A percentile compares a stretch with the other conserved stretches of the same genome.
Evolutionary conservation across 2,329 filamentous ascomycete species (phyloP).

Genomic region (Westerdykella ornata): DNA sequence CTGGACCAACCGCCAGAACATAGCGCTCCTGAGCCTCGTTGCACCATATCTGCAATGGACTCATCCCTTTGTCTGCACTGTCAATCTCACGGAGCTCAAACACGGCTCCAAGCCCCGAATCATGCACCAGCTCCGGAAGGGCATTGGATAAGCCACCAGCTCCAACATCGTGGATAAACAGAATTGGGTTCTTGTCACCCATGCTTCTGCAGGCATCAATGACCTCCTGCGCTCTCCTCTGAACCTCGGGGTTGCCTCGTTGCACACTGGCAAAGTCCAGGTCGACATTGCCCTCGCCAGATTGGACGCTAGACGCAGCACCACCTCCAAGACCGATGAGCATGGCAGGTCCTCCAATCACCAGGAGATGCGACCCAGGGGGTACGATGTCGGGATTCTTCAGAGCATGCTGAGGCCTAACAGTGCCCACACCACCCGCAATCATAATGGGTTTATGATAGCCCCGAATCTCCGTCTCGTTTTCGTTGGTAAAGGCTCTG

Average conservation of each 20-base stretch:
- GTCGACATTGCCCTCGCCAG: constrained; percentile 81
- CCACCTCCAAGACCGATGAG: constrained; percentile 93
- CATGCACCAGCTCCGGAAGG: constrained; percentile 82
- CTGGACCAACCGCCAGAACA: constrained; percentile 77
- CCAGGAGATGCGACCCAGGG: constrained; percentile 82
- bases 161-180: constrained; percentile 96
- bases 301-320: constrained; percentile 85
- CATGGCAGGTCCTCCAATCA: constrained; percentile 95
- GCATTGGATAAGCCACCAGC: constrained; percentile 83
- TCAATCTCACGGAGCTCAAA: constrained; percentile 95
- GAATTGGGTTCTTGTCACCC: constrained; percentile 79
- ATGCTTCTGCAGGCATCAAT: constrained; percentile 89
- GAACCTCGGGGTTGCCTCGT: constrained; percentile 92
- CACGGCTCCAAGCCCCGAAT: constrained; percentile 80
- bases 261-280: constrained; percentile 97
- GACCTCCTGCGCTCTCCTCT: constrained; percentile 92
- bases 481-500: constrained; percentile 54
- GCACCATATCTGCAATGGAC: constrained; percentile 95
- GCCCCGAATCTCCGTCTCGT: constrained; percentile 67
- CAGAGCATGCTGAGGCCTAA: constrained; percentile 81
- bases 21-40: constrained; percentile 96
- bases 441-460: constrained; percentile 99
- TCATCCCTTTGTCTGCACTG: constrained; percentile 85
- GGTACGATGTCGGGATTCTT: constrained; percentile 75
- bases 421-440: constrained; percentile 88